Base-by-base conservation (phyloP, 2,329 filamentous ascomycete genomes). In the Aspergillus oerlinghausenensis region DNA sequence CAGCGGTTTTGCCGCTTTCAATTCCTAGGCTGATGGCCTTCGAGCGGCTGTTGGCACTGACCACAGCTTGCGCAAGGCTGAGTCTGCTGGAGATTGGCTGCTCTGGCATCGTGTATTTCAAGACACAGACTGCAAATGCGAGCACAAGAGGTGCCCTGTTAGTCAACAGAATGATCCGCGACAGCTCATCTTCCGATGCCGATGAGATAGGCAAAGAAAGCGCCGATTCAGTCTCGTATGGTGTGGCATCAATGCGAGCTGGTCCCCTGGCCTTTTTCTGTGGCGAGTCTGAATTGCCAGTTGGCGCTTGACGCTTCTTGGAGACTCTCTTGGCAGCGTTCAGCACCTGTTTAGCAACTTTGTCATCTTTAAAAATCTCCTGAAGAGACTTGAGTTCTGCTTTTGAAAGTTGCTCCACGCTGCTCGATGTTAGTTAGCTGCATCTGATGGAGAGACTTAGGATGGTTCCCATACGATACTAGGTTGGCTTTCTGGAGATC, bases 31-130 rank as follows among this genome's bases (percentile, higher is more conserved):
- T 88, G 28, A 87, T 80, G 9, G 91, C 91, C 73, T 92, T 92
- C 38, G 84, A 85, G 61, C 86, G 83, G 58, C 88, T 91, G 68
- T 93, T 94, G 28, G 86, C 85, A 68, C 89, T 92, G 17, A 95
- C 89, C 1, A 94, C 86, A 0, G 89, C 90, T 72, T 96, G 91
- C 0, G 87, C 89, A 21, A 96, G 77, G 68, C 90, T 95, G 21
- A 96, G 76, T 49, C 90, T 81, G 69, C 90, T 93, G n/a, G 89
- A 94, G 3, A 87, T 79, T 3, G 91, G 91, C 69, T 96, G 92
- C 63, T 89, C 87, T 0, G 91, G 89, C 87, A 92, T 93, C 0
- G 90, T 95, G 68, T 88, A 86, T 49, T 88, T 87, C 49, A 95
- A 70, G 50, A 93, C 70, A 58, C 85, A 83, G 14, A 91, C 83